Base-by-base conservation (phyloP, 768 basidiomycete species). In the Trametes maxima region DNA sequence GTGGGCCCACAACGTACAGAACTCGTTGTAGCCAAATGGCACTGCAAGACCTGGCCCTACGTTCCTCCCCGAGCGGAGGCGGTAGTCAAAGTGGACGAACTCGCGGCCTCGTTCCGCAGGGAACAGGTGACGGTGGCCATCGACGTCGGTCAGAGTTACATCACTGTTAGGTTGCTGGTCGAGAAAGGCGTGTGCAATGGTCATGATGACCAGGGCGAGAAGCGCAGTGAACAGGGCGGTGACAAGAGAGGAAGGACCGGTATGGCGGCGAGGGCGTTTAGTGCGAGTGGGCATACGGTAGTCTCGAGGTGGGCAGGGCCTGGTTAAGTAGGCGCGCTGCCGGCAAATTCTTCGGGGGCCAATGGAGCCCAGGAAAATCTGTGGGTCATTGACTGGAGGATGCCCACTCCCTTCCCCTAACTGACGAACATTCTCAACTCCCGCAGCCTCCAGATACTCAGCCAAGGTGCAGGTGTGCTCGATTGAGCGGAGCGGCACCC, bases 341-440 rank as follows among this genome's bases (percentile, higher is more conserved):
- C n/a, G n/a, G n/a, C n/a, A n/a, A n/a, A n/a, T n/a, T n/a, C n/a
- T n/a, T n/a, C n/a, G n/a, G n/a, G n/a, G n/a, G n/a, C n/a, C n/a
- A 22, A 46, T 7, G 3, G 19, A 21, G 2, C 60, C 52, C 11
- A 43, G 5, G 45, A 55, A 61, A 4, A 61, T 16, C 35, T 61
- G 60, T 11, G 60, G 60, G 33, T 61, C 60, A 19, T 48, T 40
- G 21, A 24, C 8, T 1, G 52, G 53, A 2, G 59, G 59, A 21
- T 14, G 16, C 3, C 54, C 53, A 6, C 14, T 33, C 12, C 54
- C 59, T 1, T 47, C 53, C 5, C 33, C 33, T 6, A 61, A 36
- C 6, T 55, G n/a, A 35, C 11, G 19, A 7, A 53, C 33, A 14
- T n/a, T 4, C 4, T 54, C 45, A 12, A 61, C 45, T 3, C 54